A percentile compares a stretch with the other conserved stretches of the same genome.
phyloP scores from a whole-genome alignment of 108 stramenopile species.

The Skeletonema potamos region DNA sequence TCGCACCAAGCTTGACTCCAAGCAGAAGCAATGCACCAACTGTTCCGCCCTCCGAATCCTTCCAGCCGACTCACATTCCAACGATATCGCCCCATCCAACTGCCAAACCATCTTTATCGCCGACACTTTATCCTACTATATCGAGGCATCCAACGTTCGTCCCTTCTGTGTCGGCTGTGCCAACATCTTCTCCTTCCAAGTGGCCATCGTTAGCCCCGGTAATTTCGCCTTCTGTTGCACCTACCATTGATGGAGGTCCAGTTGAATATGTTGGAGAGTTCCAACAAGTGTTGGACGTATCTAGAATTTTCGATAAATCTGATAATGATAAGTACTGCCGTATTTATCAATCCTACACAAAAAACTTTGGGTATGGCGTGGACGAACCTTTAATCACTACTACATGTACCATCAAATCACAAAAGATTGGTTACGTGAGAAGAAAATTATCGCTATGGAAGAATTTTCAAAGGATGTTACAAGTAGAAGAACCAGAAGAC shows the following conservation, averaged over 20 bases:
- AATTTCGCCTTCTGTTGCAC: conserved; percentile 10
- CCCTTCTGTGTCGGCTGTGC: not conserved
- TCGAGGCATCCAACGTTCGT: not conserved
- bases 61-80: not conserved
- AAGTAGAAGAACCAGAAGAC: not conserved
- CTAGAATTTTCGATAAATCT: not conserved
- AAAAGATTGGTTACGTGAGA: not conserved
- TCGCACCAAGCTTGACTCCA: not conserved
- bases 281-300: not conserved
- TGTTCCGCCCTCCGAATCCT: not conserved
- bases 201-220: not conserved
- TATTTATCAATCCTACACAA: conserved; percentile 6
- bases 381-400: conserved; percentile 2
- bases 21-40: not conserved
- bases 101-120: not conserved
- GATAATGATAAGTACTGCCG: not conserved
- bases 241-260: not conserved
- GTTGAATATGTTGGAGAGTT: not conserved
- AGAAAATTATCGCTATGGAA: not conserved
- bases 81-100: not conserved
- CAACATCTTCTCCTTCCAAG: not conserved
- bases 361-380: conserved; percentile 11
- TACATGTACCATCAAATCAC: not conserved
- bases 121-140: not conserved
- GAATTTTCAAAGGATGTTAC: not conserved